Evolutionary conservation across 2,329 filamentous ascomycete genomes (phyloP).

Genomic region (Xylariaceae sp.): DNA sequence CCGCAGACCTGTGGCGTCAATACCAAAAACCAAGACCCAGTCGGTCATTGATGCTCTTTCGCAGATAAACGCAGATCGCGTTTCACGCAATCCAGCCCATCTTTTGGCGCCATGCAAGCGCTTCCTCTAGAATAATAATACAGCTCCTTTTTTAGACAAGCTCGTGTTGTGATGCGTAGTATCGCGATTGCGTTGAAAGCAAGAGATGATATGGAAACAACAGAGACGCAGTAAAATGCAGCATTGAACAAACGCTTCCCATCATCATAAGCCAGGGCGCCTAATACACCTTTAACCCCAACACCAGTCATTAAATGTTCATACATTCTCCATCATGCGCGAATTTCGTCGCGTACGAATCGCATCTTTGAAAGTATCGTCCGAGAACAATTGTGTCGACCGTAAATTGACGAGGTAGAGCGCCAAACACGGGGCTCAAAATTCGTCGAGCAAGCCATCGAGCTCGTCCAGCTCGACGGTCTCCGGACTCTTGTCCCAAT

Average conservation of each 20-base stretch:
- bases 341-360: constrained; percentile 3
- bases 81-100: constrained; percentile 1
- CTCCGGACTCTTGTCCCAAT: constrained; percentile 74
- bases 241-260: constrained; percentile 1
- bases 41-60: no score
- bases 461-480: constrained; percentile 90
- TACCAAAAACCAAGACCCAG: no score
- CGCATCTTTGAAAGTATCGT: not conserved
- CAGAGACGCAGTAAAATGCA: no score
- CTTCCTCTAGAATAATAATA: constrained; percentile 10
- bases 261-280: constrained; percentile 12
- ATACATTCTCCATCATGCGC: constrained; percentile 18
- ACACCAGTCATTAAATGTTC: constrained; percentile 15
- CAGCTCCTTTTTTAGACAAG: constrained; percentile 2
- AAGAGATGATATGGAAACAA: no score
- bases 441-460: constrained; percentile 77
- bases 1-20: no score
- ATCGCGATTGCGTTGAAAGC: no score
- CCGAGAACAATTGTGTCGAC: no score
- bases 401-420: no score
- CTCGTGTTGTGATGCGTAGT: constrained; percentile 10
- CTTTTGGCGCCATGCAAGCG: constrained; percentile 1
- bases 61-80: not conserved
- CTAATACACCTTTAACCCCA: constrained; percentile 12
- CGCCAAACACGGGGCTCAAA: constrained; percentile 38